Evolutionary conservation across 164 flowering plant genomes (phyloP).

Genomic region (Chloranthus sessilifolius): DNA sequence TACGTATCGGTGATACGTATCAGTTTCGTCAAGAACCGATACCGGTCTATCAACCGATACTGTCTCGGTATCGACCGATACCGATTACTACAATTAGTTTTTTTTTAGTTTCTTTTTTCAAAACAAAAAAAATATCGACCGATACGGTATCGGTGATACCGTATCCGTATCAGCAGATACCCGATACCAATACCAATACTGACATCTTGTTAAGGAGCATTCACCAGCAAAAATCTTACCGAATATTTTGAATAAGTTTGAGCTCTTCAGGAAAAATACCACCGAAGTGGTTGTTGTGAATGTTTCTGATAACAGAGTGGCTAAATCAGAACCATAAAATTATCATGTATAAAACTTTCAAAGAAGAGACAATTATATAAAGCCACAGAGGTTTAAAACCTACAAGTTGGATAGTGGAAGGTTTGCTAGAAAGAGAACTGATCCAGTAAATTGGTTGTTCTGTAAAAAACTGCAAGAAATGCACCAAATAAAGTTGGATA

Average conservation of each 20-base stretch:
- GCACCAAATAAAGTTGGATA: neutral
- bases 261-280: conserved; percentile 67
- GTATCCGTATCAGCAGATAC: too few species aligned
- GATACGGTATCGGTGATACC: too few species aligned
- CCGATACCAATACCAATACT: too few species aligned
- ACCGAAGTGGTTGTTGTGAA: conserved; percentile 72
- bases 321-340: conserved; percentile 6
- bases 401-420: conserved; percentile 67
- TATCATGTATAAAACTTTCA: neutral
- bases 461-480: conserved; percentile 56
- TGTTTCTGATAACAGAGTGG: conserved; percentile 46
- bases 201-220: too few species aligned
- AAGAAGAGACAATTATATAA: conserved; percentile 1
- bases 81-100: too few species aligned
- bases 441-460: conserved; percentile 70
- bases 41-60: too few species aligned
- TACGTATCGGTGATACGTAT: too few species aligned
- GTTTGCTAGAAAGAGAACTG: conserved; percentile 57
- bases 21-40: too few species aligned
- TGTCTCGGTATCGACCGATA: too few species aligned
- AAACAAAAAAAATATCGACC: too few species aligned
- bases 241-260: conserved; percentile 40
- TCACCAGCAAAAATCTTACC: too few species aligned
- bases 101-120: too few species aligned
- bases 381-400: conserved; percentile 24